phyloP scores from a whole-genome alignment of 306 rosid genomes.

The Fagus sylvatica region DNA sequence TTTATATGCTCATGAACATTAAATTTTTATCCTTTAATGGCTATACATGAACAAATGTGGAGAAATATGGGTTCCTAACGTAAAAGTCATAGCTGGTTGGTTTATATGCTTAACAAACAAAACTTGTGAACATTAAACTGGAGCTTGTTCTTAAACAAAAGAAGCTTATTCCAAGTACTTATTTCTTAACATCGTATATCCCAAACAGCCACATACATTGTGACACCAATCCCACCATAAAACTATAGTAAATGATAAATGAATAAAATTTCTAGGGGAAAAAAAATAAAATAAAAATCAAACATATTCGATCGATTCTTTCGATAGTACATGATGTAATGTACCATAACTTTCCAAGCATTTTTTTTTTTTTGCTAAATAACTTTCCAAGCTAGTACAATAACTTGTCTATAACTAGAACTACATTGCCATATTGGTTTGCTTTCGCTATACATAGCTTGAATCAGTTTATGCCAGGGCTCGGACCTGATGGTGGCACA shows the following conservation, averaged over 20 bases:
- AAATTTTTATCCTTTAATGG: too few relatives aligned
- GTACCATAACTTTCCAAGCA: not conserved
- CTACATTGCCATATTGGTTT: too few relatives aligned
- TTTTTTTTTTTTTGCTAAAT: too few relatives aligned
- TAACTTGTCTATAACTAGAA: not conserved
- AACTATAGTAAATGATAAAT: not conserved
- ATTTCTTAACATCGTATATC: not conserved
- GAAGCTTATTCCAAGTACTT: not conserved
- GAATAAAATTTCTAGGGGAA: not conserved
- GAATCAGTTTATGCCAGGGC: constrained; percentile 25
- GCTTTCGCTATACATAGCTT: not conserved
- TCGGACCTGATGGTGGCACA: constrained; percentile 32
- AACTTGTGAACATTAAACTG: too few relatives aligned
- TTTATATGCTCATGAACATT: too few relatives aligned
- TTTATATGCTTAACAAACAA: too few relatives aligned
- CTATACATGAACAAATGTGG: too few relatives aligned
- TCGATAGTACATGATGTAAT: not conserved
- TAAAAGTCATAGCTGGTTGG: too few relatives aligned
- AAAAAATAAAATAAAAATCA: not conserved
- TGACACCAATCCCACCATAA: not conserved
- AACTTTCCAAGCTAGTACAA: not conserved
- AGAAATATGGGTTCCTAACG: too few relatives aligned
- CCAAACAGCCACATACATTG: not conserved
- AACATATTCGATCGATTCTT: not conserved
- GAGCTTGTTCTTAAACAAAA: too few relatives aligned